Evolutionary conservation across 2,329 filamentous ascomycete genomes (phyloP), one percentile per base, ranked within the genome.

Genomic region (Colletotrichum tamarilloi): DNA sequence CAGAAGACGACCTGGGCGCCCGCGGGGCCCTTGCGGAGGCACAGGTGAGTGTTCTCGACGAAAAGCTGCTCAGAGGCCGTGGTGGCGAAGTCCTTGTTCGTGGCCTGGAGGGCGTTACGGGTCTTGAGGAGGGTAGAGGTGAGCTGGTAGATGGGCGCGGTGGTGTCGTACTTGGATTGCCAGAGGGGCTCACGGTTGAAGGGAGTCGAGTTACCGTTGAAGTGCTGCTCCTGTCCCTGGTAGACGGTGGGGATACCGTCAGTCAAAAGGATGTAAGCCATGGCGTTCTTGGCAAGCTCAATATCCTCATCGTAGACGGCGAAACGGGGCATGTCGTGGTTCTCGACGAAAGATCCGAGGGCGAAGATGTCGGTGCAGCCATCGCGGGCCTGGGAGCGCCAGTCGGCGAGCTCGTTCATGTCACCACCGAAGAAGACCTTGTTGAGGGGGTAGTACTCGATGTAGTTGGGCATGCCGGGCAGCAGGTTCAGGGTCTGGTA

Each of bases 171-270:
- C 12, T 81, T 81, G n/a, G 86, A 88, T 16, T 86, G 80, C 90
- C 90, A 92, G 62, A 89, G 83, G 16, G 89, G 87, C 78, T 91
- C 89, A n/a, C 89, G 87, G 77, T 88, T 87, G 67, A 84, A 85
- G 1, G 85, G 81, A 14, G 89, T 89, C 57, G 81, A 81, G 55
- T 80, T 83, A 24, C 84, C 84, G 2, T 83, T 79, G 78, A 87
- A 90, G 75, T 88, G 88, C 77, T 93, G 91, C 80, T 93, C 91
- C 75, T 91, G 89, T 49, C 91, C 91, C 76, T 92, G 87, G 80
- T 92, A 93, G 38, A 92, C 70, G 63, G 92, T 90, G 1, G 90
- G 90, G 35, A 92, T 89, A 22, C 91, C 91, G 68, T 91, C 85
- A 1, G 83, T 83, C 24, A 93, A 85, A 35, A 93, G 86, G 30